Evolutionary conservation across 2,329 filamentous ascomycete genomes (phyloP).

Genomic region (Zymoseptoria brevis): DNA sequence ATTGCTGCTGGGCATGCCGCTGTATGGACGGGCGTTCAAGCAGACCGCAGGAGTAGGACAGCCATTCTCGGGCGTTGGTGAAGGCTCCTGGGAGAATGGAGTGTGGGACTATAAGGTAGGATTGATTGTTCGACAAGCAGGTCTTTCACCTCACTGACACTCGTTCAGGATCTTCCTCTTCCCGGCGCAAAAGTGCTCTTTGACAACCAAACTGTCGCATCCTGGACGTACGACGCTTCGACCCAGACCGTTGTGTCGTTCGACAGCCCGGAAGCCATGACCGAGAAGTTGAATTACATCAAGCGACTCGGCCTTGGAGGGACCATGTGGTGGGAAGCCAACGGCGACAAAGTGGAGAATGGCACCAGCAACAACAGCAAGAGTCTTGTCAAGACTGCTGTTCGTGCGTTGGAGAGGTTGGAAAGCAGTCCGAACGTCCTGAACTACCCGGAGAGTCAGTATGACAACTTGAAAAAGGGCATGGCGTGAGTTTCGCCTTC

Average conservation of each 20-base stretch:
- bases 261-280: conserved; percentile 57
- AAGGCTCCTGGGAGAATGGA: conserved; percentile 75
- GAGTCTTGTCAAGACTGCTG: conserved; percentile 51
- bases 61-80: conserved; percentile 62
- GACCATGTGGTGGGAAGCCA: conserved; percentile 97
- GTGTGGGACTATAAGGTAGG: conserved; percentile 73
- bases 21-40: conserved; percentile 81
- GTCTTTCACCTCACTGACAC: neutral
- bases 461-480: conserved; percentile 44
- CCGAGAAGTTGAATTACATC: conserved; percentile 65
- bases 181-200: conserved; percentile 55
- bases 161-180: conserved; percentile 54
- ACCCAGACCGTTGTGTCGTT: conserved; percentile 67
- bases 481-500: conserved; percentile 23
- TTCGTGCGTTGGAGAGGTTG: conserved; percentile 35
- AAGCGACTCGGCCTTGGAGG: conserved; percentile 62
- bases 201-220: conserved; percentile 60
- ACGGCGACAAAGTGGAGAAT: conserved; percentile 54
- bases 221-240: conserved; percentile 64
- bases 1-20: conserved; percentile 80
- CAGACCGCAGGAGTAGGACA: conserved; percentile 66
- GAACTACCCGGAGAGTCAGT: conserved; percentile 46
- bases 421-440: conserved; percentile 43
- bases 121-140: neutral
- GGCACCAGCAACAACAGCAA: conserved; percentile 36